phyloP scores from a whole-genome alignment of 2,329 filamentous ascomycete genomes.

The Trichoderma endophyticum region DNA sequence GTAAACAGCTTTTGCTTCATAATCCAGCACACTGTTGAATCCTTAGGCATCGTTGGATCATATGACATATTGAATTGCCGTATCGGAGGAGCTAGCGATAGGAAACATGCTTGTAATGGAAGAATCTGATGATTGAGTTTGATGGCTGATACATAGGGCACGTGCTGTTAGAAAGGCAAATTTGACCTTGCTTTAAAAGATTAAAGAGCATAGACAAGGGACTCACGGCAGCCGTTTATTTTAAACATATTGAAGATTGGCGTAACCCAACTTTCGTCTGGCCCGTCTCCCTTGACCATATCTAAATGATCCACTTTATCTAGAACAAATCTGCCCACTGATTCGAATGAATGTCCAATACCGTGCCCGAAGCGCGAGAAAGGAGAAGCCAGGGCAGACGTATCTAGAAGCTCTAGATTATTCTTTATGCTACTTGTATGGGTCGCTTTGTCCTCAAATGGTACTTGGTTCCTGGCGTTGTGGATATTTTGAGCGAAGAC shows the following conservation, averaged over 20 bases:
- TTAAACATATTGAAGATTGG: not conserved
- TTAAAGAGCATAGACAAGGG: too few relatives aligned
- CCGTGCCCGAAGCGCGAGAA: accelerated
- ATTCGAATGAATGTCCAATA: not conserved
- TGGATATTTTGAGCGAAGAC: not conserved
- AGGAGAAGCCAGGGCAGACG: too few relatives aligned
- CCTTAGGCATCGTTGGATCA: not conserved
- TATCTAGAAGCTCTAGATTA: too few relatives aligned
- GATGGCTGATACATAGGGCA: not conserved
- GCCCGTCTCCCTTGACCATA: not conserved
- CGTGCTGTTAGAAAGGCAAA: too few relatives aligned
- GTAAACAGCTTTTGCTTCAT: not conserved
- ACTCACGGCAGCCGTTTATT: too few relatives aligned
- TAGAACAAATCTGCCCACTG: not conserved
- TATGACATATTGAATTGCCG: not conserved
- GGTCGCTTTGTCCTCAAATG: too few relatives aligned
- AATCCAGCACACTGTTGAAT: not conserved
- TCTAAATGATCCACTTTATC: not conserved
- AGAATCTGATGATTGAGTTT: not conserved
- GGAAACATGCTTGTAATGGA: not conserved
- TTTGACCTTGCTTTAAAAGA: too few relatives aligned
- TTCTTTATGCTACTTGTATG: too few relatives aligned
- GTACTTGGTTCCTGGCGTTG: not conserved
- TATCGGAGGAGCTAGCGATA: not conserved
- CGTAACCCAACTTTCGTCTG: not conserved